Evolutionary conservation across 164 flowering plant genomes (phyloP).

Genomic region (Cinnamomum micranthum): DNA sequence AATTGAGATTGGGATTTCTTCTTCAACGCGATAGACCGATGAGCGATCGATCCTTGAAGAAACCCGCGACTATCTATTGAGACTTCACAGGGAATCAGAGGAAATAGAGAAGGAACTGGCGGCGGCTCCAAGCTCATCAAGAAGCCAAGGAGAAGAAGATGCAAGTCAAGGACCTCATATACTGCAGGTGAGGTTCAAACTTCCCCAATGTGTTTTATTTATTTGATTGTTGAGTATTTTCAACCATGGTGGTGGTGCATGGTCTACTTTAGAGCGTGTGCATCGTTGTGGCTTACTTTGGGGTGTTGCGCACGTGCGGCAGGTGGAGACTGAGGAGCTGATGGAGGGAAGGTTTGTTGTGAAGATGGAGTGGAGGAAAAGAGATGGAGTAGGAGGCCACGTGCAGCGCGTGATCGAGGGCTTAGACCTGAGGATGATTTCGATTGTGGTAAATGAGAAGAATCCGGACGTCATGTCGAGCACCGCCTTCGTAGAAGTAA

Average conservation of each 20-base stretch:
- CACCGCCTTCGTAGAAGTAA: constrained; percentile 22
- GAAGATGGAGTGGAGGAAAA: constrained; percentile 18
- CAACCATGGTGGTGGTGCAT: no score
- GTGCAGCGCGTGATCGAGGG: constrained; percentile 28
- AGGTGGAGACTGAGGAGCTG: constrained; percentile 18
- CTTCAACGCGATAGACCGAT: constrained; percentile 2
- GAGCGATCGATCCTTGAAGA: constrained; percentile 14
- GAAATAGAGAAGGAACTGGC: constrained; percentile 10
- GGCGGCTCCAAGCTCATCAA: neutral
- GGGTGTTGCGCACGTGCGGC: neutral
- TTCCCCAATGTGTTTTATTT: no score
- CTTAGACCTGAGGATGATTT: constrained; percentile 15
- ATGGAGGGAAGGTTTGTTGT: constrained; percentile 17
- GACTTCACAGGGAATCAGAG: constrained; percentile 15
- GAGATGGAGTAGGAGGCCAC: constrained; percentile 4
- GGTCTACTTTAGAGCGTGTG: neutral
- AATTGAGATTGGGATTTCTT: no score
- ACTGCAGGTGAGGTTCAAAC: neutral
- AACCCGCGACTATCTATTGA: constrained; percentile 13
- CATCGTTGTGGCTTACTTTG: neutral
- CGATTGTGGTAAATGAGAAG: constrained; percentile 4
- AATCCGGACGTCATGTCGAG: constrained; percentile 11
- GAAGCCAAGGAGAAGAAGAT: neutral
- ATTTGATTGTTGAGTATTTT: neutral
- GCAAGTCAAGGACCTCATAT: constrained; percentile 1